These are phyloP conservation scores for Amanita pallidorosea DNA, from an alignment of 768 basidiomycete species.

Conservation along the genomic window DNA sequence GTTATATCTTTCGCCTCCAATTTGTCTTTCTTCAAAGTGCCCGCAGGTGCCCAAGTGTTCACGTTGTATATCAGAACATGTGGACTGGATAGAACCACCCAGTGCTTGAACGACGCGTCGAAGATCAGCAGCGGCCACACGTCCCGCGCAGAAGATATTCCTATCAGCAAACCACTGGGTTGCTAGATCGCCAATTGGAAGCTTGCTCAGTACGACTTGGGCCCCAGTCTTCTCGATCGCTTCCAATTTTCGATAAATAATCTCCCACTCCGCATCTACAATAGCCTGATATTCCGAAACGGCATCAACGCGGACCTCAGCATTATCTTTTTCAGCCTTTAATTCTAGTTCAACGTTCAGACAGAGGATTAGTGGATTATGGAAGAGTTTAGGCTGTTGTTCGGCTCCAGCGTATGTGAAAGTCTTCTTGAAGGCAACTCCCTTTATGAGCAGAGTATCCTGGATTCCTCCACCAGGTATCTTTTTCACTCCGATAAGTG, in stretches of 20 bases:
- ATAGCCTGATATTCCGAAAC: conserved; percentile 99
- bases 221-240: conserved; percentile 95
- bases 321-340: conserved; percentile 99
- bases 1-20: conserved; percentile 95
- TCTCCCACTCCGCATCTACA: conserved; percentile 99
- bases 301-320: conserved; percentile 93
- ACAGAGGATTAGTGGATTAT: conserved; percentile 81
- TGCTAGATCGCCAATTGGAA: conserved; percentile 96
- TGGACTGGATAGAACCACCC: conserved; percentile 91
- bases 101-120: conserved; percentile 93
- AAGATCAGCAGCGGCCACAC: conserved; percentile 83
- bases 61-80: conserved; percentile 82
- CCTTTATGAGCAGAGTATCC: conserved; percentile 80
- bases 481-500: conserved; percentile 95
- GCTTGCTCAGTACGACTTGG: conserved; percentile 93
- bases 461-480: conserved; percentile 97
- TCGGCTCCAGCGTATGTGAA: conserved; percentile 99
- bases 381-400: conserved; percentile 93
- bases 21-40: conserved; percentile 85
- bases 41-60: conserved; percentile 95
- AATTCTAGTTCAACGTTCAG: conserved; percentile 97
- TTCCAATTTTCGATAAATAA: conserved; percentile 95
- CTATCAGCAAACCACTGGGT: conserved; percentile 99
- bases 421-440: conserved; percentile 98
- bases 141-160: conserved; percentile 97